Evolutionary conservation across 768 basidiomycete species (phyloP).

Genomic region (Macrolepiota albuminosa): DNA sequence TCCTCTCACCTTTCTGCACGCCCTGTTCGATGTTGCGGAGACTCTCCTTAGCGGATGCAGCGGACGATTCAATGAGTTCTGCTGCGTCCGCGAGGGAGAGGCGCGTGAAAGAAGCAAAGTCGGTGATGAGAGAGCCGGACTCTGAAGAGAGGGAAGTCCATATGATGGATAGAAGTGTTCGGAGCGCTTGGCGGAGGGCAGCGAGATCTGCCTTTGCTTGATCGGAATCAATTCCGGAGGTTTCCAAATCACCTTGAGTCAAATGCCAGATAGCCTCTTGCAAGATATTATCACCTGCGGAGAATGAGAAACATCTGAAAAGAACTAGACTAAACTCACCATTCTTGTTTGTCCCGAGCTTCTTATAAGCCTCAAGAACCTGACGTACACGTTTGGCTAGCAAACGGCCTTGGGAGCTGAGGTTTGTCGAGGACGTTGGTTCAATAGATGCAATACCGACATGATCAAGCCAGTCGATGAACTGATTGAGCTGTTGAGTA

Average conservation of each 20-base stretch:
- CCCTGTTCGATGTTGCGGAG: constrained; percentile 53
- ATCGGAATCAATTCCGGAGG: constrained; percentile 29
- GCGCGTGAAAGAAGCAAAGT: constrained; percentile 62
- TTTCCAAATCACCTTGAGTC: constrained; percentile 44
- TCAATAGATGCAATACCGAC: constrained; percentile 44
- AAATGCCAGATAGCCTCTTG: constrained; percentile 68
- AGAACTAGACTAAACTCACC: constrained; percentile 24
- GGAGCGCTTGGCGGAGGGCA: constrained; percentile 45
- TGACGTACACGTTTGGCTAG: constrained; percentile 46
- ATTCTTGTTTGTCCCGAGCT: constrained; percentile 53
- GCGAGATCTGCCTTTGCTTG: constrained; percentile 46
- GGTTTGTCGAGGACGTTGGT: constrained; percentile 29
- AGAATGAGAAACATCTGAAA: background rate
- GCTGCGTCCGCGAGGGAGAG: constrained; percentile 65
- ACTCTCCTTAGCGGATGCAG: constrained; percentile 44
- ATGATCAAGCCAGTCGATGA: constrained; percentile 52
- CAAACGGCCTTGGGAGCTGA: constrained; percentile 51
- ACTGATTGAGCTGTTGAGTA: constrained; percentile 48
- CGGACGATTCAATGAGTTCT: constrained; percentile 50
- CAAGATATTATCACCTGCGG: constrained; percentile 49
- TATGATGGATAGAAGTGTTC: constrained; percentile 44
- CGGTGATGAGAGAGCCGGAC: constrained; percentile 47
- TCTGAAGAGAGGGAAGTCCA: constrained; percentile 52
- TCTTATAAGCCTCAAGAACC: constrained; percentile 55
- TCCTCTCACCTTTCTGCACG: constrained; percentile 54